Evolutionary conservation across 495 filamentous ascomycete species (phyloP).

Genomic region (Penicillium ochrochloron): DNA sequence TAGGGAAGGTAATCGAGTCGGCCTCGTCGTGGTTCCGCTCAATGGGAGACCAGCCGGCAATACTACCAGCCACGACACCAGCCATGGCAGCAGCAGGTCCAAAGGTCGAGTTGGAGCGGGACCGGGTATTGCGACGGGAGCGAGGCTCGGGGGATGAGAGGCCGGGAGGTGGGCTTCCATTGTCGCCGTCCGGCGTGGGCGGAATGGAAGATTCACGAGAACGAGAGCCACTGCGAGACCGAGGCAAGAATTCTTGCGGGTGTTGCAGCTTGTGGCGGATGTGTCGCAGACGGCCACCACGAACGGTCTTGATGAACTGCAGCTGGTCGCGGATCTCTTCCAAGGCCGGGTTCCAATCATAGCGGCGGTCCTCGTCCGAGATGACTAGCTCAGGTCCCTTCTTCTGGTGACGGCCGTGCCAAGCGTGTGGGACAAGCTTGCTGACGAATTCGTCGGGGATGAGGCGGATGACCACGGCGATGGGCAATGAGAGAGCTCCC

Average conservation of each 20-base stretch:
- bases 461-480: constrained; percentile 72
- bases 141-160: constrained; percentile 74
- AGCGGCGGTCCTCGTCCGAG: constrained; percentile 76
- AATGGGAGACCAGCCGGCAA: constrained; percentile 89
- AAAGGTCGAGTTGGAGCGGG: constrained; percentile 84
- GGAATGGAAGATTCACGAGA: constrained; percentile 74
- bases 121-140: constrained; percentile 70
- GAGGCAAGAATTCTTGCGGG: constrained; percentile 73
- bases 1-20: constrained; percentile 56
- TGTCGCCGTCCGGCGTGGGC: constrained; percentile 64
- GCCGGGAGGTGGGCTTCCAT: constrained; percentile 50
- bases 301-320: constrained; percentile 71
- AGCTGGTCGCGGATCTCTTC: constrained; percentile 80
- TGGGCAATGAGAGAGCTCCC: constrained; percentile 70
- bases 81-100: constrained; percentile 83
- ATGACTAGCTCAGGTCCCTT: constrained; percentile 56
- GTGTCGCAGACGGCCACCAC: constrained; percentile 84
- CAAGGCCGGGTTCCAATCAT: constrained; percentile 64
- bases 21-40: constrained; percentile 58
- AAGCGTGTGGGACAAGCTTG: constrained; percentile 58
- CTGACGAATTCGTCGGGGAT: constrained; percentile 71
- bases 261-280: constrained; percentile 84
- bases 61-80: constrained; percentile 83
- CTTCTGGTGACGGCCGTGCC: constrained; percentile 40
- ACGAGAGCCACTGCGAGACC: constrained; percentile 73